These are phyloP conservation scores for Blastobotrys persicus DNA, from an alignment of 1,139 yeast species.

Conservation along the genomic window DNA sequence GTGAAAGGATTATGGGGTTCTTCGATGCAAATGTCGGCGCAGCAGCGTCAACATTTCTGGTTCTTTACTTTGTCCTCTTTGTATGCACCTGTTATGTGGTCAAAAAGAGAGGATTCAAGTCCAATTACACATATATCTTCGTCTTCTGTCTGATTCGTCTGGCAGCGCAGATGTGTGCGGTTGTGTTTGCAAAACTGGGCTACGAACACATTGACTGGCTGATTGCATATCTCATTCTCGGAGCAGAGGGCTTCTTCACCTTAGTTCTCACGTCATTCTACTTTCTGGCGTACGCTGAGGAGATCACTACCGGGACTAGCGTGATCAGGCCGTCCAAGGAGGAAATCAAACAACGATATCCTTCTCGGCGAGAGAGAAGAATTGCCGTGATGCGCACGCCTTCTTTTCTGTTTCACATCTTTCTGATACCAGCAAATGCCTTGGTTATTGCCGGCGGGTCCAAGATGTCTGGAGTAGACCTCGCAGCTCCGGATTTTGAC, in stretches of 20 bases:
- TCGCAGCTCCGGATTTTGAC: background rate
- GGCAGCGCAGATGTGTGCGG: constrained; percentile 27
- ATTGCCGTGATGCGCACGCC: background rate
- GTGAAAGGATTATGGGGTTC: background rate
- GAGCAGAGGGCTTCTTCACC: constrained; percentile 30
- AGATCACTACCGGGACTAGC: background rate
- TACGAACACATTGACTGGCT: constrained; percentile 33
- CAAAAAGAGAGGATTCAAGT: background rate
- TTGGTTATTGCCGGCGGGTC: constrained; percentile 27
- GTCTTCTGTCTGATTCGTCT: constrained; percentile 20
- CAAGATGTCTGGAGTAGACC: constrained; percentile 14
- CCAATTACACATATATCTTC: background rate
- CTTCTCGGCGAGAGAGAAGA: background rate
- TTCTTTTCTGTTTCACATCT: constrained; percentile 18
- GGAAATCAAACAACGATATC: background rate
- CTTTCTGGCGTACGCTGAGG: constrained; percentile 12
- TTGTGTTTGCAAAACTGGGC: constrained; percentile 34
- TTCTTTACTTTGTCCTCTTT: background rate
- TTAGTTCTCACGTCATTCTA: constrained; percentile 22
- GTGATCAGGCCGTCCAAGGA: background rate
- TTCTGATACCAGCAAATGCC: constrained; percentile 27
- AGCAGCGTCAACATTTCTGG: background rate
- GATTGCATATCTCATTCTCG: constrained; percentile 27
- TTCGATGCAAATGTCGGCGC: background rate
- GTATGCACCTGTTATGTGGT: background rate